Percentiles rank a stretch among this genome's conserved stretches.
Conservation (phyloP, 208 protist species). For the Trichomonas gallinae region DNA sequence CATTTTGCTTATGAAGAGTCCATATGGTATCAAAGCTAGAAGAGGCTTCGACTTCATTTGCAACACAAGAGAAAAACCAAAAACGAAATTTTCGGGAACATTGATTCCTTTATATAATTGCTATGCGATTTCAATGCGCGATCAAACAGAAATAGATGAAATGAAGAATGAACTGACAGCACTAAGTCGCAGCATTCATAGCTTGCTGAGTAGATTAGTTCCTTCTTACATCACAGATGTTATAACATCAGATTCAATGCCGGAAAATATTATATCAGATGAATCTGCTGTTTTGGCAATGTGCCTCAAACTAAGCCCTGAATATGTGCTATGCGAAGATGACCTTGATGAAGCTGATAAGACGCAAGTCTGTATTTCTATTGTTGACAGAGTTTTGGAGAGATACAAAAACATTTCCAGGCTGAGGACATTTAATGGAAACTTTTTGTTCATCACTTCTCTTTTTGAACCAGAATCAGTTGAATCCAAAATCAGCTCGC, state of each 20-base stretch:
- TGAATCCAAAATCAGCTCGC: background rate
- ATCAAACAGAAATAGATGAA: background rate
- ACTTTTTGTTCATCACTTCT: background rate
- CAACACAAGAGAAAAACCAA: background rate
- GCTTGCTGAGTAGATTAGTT: background rate
- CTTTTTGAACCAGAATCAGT: background rate
- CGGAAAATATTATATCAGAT: background rate
- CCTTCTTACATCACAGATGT: background rate
- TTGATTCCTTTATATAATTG: background rate
- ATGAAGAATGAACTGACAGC: background rate
- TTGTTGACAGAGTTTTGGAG: background rate
- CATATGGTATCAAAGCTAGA: background rate
- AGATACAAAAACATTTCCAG: background rate
- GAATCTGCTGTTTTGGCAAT: background rate
- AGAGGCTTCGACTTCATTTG: background rate
- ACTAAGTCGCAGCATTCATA: background rate
- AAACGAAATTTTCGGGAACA: background rate
- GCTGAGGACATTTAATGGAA: background rate
- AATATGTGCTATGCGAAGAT: background rate
- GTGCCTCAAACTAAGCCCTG: background rate
- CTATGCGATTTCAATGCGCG: background rate
- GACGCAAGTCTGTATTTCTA: background rate
- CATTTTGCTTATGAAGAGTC: background rate
- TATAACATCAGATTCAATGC: background rate
- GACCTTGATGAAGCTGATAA: background rate